Evolutionary conservation across 2,329 filamentous ascomycete genomes (phyloP), one percentile per base, ranked within the genome.

Genomic region (Coniochaeta pulveracea): DNA sequence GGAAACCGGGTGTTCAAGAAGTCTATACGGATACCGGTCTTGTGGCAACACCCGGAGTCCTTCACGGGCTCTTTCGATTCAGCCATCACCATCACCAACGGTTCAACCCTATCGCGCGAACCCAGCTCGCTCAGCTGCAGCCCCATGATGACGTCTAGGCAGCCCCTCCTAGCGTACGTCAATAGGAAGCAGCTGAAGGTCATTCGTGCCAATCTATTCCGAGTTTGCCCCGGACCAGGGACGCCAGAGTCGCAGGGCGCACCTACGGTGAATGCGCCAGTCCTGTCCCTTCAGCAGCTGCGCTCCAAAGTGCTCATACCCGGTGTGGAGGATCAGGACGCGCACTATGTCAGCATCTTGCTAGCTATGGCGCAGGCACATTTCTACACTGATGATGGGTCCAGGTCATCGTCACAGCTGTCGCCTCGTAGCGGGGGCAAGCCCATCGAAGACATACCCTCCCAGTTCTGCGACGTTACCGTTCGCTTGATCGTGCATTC

Each of bases 331-430:
- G 61, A 73, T 31, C 62, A 69, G 30, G 71, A 76, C 43, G 55
- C 64, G 1, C 64, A 69, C 36, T 55, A 73, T 22, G 54, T 69
- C 5, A 68, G 61, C 14, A 57, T 64, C 26, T 64, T 75, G 36
- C 43, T 76, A 10, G 64, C 66, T 29, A 69, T 76, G 64, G 72
- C 72, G 6, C 72, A 76, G 43, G 56, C 60, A 7, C 59, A 67
- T 29, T 69, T 69, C 36, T 73, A 75, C 44, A 40, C 32, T 15
- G 45, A 50, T 12, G 33, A 33, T 2, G 30, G 35, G 4, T 36
- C 40, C 11, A 34, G 35, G 6, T 19, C 41, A 6, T 40, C 43
- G 4, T 48, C 50, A 3, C 47, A 46, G 16, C 50, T 49, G 34
- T 35, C 37, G 5, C 34, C 38, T 19, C 34, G 39, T 22, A 28